These are phyloP conservation scores for Pulveroboletus sp. DNA, from an alignment of 768 basidiomycete species.

Conservation along the genomic window DNA sequence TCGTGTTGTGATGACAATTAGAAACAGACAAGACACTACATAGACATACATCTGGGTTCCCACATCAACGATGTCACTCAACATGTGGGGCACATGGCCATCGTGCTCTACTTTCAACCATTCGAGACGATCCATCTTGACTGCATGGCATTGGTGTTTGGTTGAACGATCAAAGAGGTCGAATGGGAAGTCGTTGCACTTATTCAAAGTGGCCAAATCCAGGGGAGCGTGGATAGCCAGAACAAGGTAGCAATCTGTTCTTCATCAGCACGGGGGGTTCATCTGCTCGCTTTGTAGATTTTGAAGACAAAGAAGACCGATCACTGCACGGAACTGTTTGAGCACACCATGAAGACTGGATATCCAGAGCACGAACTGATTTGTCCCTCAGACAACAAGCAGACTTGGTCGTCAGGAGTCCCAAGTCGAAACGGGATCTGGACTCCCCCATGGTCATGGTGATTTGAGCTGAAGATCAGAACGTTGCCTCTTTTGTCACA, in stretches of 20 bases:
- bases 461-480: slow-evolving; percentile 10
- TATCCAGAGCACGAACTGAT: slow-evolving; percentile 68
- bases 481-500: not conserved
- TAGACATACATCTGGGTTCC: slow-evolving; percentile 76
- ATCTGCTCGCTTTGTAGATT: slow-evolving; percentile 46
- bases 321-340: slow-evolving; percentile 72
- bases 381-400: slow-evolving; percentile 64
- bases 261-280: not conserved
- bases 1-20: not conserved
- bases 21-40: slow-evolving; percentile 65
- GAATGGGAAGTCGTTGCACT: slow-evolving; percentile 71
- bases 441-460: slow-evolving; percentile 12
- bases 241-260: slow-evolving; percentile 79
- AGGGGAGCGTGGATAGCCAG: slow-evolving; percentile 82
- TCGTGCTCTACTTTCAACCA: slow-evolving; percentile 92
- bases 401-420: slow-evolving; percentile 66
- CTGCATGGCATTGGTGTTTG: slow-evolving; percentile 86
- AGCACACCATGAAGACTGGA: slow-evolving; percentile 72
- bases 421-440: slow-evolving; percentile 41
- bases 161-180: slow-evolving; percentile 69
- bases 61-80: too few relatives aligned
- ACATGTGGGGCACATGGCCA: too few relatives aligned
- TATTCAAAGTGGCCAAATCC: too few relatives aligned
- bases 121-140: slow-evolving; percentile 82
- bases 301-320: slow-evolving; percentile 77